These are phyloP conservation scores for Aspergillus heteromorphus DNA, from an alignment of 495 filamentous ascomycete species.

Conservation along the genomic window DNA sequence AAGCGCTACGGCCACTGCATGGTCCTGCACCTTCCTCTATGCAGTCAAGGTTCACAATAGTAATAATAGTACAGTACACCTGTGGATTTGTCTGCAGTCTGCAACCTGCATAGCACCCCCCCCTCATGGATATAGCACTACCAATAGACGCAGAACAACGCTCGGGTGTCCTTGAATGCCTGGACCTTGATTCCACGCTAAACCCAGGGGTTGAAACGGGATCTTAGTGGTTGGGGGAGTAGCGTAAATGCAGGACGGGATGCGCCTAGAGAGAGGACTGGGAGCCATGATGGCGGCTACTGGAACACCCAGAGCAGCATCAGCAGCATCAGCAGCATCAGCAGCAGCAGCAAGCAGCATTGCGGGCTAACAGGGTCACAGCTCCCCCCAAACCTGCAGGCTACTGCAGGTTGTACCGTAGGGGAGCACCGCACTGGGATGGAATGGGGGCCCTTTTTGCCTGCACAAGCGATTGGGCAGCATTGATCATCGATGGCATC, in stretches of 20 bases:
- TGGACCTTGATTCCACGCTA: not conserved
- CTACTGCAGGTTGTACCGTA: constrained; percentile 1
- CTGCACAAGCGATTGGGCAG: constrained; percentile 1
- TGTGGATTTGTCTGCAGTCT: not conserved
- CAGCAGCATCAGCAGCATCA: no score
- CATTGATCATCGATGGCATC: constrained; percentile 6
- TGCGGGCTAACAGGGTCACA: constrained; percentile 5
- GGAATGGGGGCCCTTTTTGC: not conserved
- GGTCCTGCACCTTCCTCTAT: not conserved
- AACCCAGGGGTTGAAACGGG: not conserved
- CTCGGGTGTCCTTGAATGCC: not conserved
- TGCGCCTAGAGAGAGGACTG: not conserved
- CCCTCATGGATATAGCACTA: not conserved
- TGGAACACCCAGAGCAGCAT: constrained; percentile 3
- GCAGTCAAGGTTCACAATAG: not conserved
- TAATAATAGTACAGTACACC: not conserved
- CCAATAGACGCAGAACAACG: not conserved
- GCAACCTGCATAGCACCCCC: not conserved
- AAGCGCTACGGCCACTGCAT: constrained; percentile 1
- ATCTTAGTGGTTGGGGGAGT: not conserved
- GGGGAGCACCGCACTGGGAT: not conserved
- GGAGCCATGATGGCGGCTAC: constrained; percentile 4
- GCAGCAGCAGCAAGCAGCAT: no score
- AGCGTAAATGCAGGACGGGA: not conserved
- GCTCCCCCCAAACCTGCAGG: not conserved